phyloP scores from a whole-genome alignment of 2,329 filamentous ascomycete species.

The Alternaria sp. region DNA sequence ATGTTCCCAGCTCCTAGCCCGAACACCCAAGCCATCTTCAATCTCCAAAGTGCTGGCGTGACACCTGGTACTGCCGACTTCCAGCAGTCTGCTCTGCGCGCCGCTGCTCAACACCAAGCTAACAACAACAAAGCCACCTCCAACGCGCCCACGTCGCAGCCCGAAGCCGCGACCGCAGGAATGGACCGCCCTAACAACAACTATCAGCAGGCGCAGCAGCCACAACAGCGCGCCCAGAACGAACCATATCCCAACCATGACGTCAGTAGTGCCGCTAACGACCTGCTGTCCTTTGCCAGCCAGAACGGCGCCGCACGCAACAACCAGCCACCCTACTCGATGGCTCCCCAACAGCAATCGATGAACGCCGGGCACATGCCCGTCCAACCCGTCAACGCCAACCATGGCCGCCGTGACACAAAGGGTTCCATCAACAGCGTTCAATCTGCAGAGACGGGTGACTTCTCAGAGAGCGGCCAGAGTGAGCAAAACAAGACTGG shows the following conservation, averaged over 20 bases:
- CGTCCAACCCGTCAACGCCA: conserved; percentile 55
- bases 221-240: conserved; percentile 48
- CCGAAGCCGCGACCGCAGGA: conserved; percentile 49
- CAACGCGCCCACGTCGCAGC: conserved; percentile 52
- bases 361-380: conserved; percentile 56
- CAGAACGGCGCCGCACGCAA: conserved; percentile 67
- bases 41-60: conserved; percentile 78
- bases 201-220: conserved; percentile 50
- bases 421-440: conserved; percentile 66
- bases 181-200: conserved; percentile 66
- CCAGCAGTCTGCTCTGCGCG: conserved; percentile 87
- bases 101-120: conserved; percentile 59
- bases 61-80: conserved; percentile 94
- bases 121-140: conserved; percentile 52
- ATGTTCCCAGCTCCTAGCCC: conserved; percentile 96
- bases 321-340: conserved; percentile 58
- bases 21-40: conserved; percentile 82
- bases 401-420: conserved; percentile 58
- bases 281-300: conserved; percentile 82
- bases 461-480: conserved; percentile 75
- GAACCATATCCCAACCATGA: conserved; percentile 87
- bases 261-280: conserved; percentile 91
- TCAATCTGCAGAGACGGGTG: conserved; percentile 62
- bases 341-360: conserved; percentile 47
- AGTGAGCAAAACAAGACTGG: conserved; percentile 67